phyloP scores from a whole-genome alignment of 139 green algal species.

The Coelastrella sp. region DNA sequence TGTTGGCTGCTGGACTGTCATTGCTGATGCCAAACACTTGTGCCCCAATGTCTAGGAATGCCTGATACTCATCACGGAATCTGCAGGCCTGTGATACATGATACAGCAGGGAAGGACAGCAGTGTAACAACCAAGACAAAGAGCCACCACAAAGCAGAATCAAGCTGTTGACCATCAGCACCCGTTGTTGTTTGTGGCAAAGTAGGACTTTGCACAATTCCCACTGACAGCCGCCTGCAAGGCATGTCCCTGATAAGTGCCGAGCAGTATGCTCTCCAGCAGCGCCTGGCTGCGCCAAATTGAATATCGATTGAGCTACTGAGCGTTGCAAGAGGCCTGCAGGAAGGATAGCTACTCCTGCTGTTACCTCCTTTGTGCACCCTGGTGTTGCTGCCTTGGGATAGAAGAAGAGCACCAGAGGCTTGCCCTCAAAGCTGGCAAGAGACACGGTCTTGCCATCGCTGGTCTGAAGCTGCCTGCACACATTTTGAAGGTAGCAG shows the following conservation, averaged over 20 bases:
- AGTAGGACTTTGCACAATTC: too few species aligned
- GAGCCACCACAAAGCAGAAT: too few species aligned
- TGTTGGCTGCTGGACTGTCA: slow-evolving; percentile 64
- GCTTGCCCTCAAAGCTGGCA: slow-evolving; percentile 57
- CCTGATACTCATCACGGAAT: slow-evolving; percentile 72
- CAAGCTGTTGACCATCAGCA: too few species aligned
- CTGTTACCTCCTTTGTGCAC: slow-evolving; percentile 58
- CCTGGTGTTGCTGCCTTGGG: slow-evolving; percentile 75
- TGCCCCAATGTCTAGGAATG: slow-evolving; percentile 58
- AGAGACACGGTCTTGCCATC: slow-evolving; percentile 55
- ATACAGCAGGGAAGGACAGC: not conserved
- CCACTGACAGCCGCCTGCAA: too few species aligned
- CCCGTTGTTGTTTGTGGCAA: too few species aligned
- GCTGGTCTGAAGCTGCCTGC: slow-evolving; percentile 61
- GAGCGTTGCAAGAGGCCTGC: not conserved
- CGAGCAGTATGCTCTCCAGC: too few species aligned
- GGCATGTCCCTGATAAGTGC: too few species aligned
- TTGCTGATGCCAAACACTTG: slow-evolving; percentile 69
- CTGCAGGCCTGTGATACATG: slow-evolving; percentile 60
- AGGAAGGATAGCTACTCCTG: not conserved
- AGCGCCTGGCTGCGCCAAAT: too few species aligned
- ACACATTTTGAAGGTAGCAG: not conserved
- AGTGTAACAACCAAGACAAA: not conserved
- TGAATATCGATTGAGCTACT: not conserved
- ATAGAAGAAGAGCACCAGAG: slow-evolving; percentile 75